Conservation (phyloP, 495 filamentous ascomycete species). For the Rhizodiscina lignyota region DNA sequence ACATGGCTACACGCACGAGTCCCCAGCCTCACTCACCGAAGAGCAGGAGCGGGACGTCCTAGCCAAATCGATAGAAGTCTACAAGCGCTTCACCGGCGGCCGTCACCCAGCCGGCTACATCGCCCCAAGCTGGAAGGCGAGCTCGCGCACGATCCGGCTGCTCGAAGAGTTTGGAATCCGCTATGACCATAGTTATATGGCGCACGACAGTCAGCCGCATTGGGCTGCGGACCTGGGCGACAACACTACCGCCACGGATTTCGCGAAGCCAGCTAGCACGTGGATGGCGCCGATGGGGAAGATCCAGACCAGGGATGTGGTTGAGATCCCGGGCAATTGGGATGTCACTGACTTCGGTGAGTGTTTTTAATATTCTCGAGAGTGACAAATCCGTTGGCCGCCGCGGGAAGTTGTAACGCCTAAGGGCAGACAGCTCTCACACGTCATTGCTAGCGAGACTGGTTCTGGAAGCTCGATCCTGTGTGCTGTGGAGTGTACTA, state of each 20-base stretch:
- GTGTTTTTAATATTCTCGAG: no score
- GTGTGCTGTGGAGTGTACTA: no score
- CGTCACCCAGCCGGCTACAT: constrained; percentile 20
- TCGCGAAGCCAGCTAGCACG: constrained; percentile 36
- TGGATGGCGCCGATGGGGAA: constrained; percentile 51
- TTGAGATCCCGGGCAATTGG: constrained; percentile 53
- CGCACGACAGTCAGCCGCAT: constrained; percentile 51
- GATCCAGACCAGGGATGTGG: constrained; percentile 35
- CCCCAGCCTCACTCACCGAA: constrained; percentile 11
- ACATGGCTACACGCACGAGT: constrained; percentile 29
- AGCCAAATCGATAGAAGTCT: constrained; percentile 15
- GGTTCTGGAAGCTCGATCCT: no score
- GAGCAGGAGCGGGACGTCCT: constrained; percentile 23
- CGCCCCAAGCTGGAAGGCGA: constrained; percentile 57
- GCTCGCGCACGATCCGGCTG: constrained; percentile 46
- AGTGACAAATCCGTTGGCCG: no score
- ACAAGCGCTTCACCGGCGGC: constrained; percentile 19
- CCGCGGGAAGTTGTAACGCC: no score
- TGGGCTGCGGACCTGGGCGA: constrained; percentile 49
- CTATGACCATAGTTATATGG: constrained; percentile 51
- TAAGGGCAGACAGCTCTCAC: no score
- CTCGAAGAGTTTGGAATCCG: constrained; percentile 52
- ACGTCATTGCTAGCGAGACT: no score
- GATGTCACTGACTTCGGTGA: constrained; percentile 56
- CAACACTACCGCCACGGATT: constrained; percentile 45